Percentiles rank a stretch among this genome's conserved stretches.
Conservation (phyloP, 495 filamentous ascomycete species). For the Penicillium riverlandense region DNA sequence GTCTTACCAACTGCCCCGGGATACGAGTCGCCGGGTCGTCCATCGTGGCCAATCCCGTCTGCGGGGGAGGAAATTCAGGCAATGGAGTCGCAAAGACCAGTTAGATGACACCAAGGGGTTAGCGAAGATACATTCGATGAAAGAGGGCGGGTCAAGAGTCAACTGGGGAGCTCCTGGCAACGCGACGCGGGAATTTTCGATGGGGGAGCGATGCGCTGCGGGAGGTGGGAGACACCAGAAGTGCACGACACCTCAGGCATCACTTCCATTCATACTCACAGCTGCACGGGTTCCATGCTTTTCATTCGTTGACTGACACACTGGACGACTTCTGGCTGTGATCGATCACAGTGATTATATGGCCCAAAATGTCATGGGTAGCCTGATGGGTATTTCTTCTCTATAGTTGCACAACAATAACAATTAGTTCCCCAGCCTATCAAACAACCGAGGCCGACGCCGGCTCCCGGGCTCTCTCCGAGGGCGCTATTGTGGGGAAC, state of each 20-base stretch:
- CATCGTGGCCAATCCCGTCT: conserved; percentile 35
- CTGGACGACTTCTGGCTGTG: too few relatives aligned
- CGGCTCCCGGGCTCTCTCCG: too few relatives aligned
- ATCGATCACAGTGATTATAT: too few relatives aligned
- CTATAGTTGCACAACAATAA: too few relatives aligned
- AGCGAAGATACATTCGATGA: conserved; percentile 8
- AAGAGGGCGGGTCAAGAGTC: conserved; percentile 3
- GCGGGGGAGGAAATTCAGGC: background rate
- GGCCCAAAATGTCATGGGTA: too few relatives aligned
- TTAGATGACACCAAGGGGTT: background rate
- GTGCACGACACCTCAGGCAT: conserved; percentile 21
- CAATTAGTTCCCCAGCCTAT: too few relatives aligned
- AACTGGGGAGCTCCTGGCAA: conserved; percentile 19
- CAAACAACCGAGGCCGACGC: too few relatives aligned
- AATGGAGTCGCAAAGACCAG: conserved; percentile 10
- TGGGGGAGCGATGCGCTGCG: conserved; percentile 11
- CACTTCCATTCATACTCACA: background rate
- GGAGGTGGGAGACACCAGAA: conserved; percentile 3
- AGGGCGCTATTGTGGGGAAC: too few relatives aligned
- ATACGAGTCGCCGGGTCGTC: conserved; percentile 60
- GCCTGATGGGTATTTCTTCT: too few relatives aligned
- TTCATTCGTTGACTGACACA: too few relatives aligned
- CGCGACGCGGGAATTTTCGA: conserved; percentile 37
- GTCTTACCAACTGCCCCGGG: conserved; percentile 52
- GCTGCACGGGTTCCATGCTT: too few relatives aligned